Conservation (phyloP, 164 flowering plant species). For the Aristolochia californica region DNA sequence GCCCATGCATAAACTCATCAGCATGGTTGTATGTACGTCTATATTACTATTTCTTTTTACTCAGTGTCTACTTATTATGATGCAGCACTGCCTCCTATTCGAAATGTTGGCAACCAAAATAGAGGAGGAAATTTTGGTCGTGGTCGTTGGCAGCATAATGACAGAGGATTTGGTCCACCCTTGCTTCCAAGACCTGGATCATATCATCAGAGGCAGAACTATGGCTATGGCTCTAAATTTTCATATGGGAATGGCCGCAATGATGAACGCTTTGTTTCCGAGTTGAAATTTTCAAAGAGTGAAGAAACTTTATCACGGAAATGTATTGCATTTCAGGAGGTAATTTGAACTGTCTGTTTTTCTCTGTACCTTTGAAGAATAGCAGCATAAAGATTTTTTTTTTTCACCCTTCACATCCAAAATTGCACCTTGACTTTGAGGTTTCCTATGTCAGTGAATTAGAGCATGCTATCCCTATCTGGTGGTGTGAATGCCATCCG, state of each 20-base stretch:
- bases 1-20: too few relatives aligned
- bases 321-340: slow-evolving; percentile 72
- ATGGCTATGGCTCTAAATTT: slow-evolving; percentile 44
- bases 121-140: slow-evolving; percentile 66
- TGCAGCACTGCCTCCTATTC: slow-evolving; percentile 63
- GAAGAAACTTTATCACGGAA: slow-evolving; percentile 92
- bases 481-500: too few relatives aligned
- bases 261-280: slow-evolving; percentile 89
- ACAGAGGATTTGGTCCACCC: slow-evolving; percentile 62
- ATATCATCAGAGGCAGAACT: slow-evolving; percentile 53
- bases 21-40: too few relatives aligned
- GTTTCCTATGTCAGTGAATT: too few relatives aligned
- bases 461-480: too few relatives aligned
- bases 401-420: too few relatives aligned
- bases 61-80: neutral
- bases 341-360: slow-evolving; percentile 12
- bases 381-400: too few relatives aligned
- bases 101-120: slow-evolving; percentile 33
- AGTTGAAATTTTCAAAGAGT: slow-evolving; percentile 74
- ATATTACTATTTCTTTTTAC: neutral
- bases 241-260: slow-evolving; percentile 33
- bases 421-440: too few relatives aligned
- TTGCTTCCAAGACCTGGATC: slow-evolving; percentile 83
- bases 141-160: slow-evolving; percentile 69
- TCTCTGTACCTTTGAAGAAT: too few relatives aligned